Base-by-base conservation (phyloP, 2,329 filamentous ascomycete species). In the Blastomyces emzantsi region DNA sequence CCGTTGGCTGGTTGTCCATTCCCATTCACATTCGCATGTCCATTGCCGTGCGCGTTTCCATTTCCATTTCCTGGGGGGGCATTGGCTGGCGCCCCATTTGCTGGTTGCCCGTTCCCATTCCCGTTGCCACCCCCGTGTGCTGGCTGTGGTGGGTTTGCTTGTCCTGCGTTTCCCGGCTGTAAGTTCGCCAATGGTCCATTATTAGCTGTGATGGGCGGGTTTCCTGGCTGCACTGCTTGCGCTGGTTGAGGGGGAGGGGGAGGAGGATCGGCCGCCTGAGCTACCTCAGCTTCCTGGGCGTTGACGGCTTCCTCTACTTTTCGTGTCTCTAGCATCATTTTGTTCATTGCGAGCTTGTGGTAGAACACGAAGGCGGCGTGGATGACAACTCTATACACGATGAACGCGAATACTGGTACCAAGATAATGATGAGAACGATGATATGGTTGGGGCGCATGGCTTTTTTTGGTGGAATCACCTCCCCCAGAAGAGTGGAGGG, bases 341-440 rank as follows among this genome's bases (percentile, higher is more conserved):
- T 69, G 30, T 41, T 25, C 28, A 68, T 51, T 15, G 45, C 33
- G 7, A 66, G 28, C 3, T 58, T 43, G 58, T 67, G 64, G 19
- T 56, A 49, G 11, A 65, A 19, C 0, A 63, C 61, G 13, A 67
- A 52, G 22, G 64, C 39, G 28, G 67, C 61, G 19, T 67, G 70
- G 43, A 51, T 60, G 41, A 66, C 68, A 45, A 70, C 56, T 63
- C 66, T 69, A 68, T 69, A 72, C 19, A 67, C 49, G 19, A 60
- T 30, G 56, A 66, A 69, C 11, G 62, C 63, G 43, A 70, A 65
- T 33, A 69, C 17, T 2, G 69, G 68, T 39, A 72, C 62, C 15
- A 69, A 60, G 25, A 70, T 8, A 47, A 73, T 67, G 62, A 70
- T 67, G 33, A 73, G 45, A 41, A 71, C 61, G 49, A 73, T 69